Percentiles rank a stretch among this genome's conserved stretches.
These are phyloP conservation scores for Sporothrix inflata DNA, from an alignment of 2,329 filamentous ascomycete genomes.

Conservation along the genomic window DNA sequence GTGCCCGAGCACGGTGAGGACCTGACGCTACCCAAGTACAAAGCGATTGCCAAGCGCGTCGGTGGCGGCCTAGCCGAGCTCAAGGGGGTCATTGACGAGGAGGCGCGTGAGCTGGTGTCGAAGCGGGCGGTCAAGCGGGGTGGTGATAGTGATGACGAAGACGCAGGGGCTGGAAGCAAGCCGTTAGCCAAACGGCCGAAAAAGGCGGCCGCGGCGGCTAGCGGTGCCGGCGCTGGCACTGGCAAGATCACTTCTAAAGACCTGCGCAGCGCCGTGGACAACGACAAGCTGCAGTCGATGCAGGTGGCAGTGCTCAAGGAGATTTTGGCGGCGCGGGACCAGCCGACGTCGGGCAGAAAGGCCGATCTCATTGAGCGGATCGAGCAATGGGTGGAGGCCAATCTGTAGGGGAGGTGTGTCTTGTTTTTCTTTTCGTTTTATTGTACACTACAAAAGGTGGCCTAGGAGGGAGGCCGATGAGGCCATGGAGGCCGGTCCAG, in stretches of 20 bases:
- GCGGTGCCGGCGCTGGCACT: slow-evolving; percentile 39
- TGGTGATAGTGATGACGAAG: slow-evolving; percentile 50
- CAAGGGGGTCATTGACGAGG: slow-evolving; percentile 68
- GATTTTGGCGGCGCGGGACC: slow-evolving; percentile 51
- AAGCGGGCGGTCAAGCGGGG: slow-evolving; percentile 57
- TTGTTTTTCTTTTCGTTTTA: neutral
- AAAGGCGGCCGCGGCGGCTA: slow-evolving; percentile 44
- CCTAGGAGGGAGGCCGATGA: neutral
- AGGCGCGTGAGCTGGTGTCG: slow-evolving; percentile 46
- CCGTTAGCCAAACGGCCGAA: slow-evolving; percentile 57
- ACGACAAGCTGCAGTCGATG: slow-evolving; percentile 56
- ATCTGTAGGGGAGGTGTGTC: slow-evolving; percentile 35
- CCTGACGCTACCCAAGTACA: slow-evolving; percentile 80
- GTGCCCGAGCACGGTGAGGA: slow-evolving; percentile 74
- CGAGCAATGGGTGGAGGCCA: slow-evolving; percentile 60
- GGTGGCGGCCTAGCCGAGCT: slow-evolving; percentile 79
- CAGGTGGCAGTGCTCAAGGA: slow-evolving; percentile 58
- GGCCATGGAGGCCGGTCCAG: neutral
- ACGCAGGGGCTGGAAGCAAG: slow-evolving; percentile 36
- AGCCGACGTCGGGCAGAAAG: slow-evolving; percentile 57
- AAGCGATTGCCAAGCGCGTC: slow-evolving; percentile 86
- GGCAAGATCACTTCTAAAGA: slow-evolving; percentile 47
- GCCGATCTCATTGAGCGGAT: slow-evolving; percentile 58
- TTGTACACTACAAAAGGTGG: neutral
- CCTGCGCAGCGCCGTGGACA: slow-evolving; percentile 52